phyloP scores from a whole-genome alignment of 2,329 filamentous ascomycete genomes.

The Tolypocladium album region DNA sequence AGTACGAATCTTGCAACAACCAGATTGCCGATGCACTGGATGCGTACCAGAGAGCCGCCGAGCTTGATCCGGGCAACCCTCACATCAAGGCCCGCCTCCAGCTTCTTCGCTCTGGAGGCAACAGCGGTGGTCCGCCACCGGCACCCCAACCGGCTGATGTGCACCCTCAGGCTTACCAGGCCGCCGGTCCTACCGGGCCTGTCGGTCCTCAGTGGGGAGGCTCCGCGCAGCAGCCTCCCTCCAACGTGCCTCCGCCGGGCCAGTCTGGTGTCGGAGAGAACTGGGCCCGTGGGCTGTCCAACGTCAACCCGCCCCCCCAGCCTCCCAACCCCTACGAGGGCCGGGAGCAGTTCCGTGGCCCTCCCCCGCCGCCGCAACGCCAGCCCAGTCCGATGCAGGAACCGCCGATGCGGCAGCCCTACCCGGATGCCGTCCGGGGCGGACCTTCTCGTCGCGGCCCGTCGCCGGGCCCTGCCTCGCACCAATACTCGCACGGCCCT shows the following conservation, averaged over 20 bases:
- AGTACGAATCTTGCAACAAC: conserved; percentile 99
- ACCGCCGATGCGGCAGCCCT: conserved; percentile 45
- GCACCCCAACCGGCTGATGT: conserved; percentile 92
- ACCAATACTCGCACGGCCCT: conserved; percentile 38
- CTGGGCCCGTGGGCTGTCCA: conserved; percentile 58
- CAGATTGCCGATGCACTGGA: conserved; percentile 94
- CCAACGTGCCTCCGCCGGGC: conserved; percentile 50
- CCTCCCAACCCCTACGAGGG: conserved; percentile 75
- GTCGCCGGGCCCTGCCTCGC: conserved; percentile 25
- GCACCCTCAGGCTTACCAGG: conserved; percentile 88
- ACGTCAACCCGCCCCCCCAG: conserved; percentile 67
- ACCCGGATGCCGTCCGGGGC: conserved; percentile 33
- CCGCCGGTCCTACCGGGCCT: conserved; percentile 67
- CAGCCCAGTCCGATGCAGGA: conserved; percentile 72
- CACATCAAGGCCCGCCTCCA: conserved; percentile 95
- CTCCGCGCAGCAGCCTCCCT: conserved; percentile 47
- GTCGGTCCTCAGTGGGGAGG: conserved; percentile 85
- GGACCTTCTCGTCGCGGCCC: conserved; percentile 35
- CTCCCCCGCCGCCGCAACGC: conserved; percentile 54
- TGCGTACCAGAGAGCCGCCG: conserved; percentile 87
- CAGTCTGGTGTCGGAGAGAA: conserved; percentile 45
- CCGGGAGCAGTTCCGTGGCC: conserved; percentile 56
- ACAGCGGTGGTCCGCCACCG: conserved; percentile 60
- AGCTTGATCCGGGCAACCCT: conserved; percentile 84
- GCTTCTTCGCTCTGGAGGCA: conserved; percentile 71